Base-by-base conservation (phyloP, 345 rosid genomes). In the Bruguiera gymnorhiza region DNA sequence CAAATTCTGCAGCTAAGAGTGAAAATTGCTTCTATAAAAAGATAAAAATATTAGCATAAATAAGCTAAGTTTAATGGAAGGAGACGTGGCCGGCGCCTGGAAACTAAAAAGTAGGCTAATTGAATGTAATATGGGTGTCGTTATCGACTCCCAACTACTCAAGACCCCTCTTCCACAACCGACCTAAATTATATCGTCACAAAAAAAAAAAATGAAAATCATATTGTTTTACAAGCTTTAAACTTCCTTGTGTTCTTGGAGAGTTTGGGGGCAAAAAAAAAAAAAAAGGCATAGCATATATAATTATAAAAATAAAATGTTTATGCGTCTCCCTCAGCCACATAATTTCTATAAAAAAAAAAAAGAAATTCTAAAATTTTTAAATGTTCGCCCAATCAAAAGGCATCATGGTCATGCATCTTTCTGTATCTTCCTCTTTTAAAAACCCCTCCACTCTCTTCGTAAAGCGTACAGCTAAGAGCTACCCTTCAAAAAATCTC, bases 31-130 rank as follows among this genome's bases (percentile, higher is more conserved):
- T 43, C 4, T 13, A 11, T 13, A 43, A 34, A 10, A 39, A 39
- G 46, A 39, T 2, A 39, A 2, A 39, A 10, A 9, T 39, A 39
- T 2, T 39, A 39, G 46, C 4, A 5, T 19, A 32, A 43, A 16
- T 13, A 21, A 29, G 66, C 68, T 11, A 29, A 16, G 62, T 65
- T 58, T 62, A 63, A 53, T 55, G 53, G 19, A 73, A 56, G 57
- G 70, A 48, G 65, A 56, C 29, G 29, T 18, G 81, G 72, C 71
- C 76, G 77, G 85, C 78, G 73, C 57, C 68, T 34, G 66, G 21
- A 61, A 86, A 83, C 87, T 63, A 76, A 60, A 82, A 81, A 23
- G 82, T 71, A 76, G 86, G 93, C 93, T 58, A 86, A 88, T 88
- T 88, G 73, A 88, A 86, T 88, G 89, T 53, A 31, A 53, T 66